Conservation (phyloP, 1,284 basidiomycete species). For the Fomitiporia mediterranea region DNA sequence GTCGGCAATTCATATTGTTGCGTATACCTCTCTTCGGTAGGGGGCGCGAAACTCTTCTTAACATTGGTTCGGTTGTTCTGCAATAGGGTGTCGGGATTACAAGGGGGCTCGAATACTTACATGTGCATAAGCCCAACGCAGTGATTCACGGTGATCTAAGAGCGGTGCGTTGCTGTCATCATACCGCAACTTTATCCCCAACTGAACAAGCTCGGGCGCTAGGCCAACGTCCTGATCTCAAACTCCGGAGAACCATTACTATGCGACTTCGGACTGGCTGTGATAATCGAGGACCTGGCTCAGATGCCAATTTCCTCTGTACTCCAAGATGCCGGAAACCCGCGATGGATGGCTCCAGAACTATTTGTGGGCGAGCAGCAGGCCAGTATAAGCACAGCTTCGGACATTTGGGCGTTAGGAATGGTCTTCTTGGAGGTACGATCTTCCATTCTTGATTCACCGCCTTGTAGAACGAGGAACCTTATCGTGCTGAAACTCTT, state of each 20-base stretch:
- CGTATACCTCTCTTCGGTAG: not conserved
- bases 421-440: conserved; percentile 21
- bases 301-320: conserved; percentile 17
- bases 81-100: conserved; percentile 14
- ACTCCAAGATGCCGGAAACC: conserved; percentile 17
- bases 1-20: conserved; percentile 2
- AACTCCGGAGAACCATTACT: conserved; percentile 20
- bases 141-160: conserved; percentile 20
- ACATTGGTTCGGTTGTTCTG: not conserved
- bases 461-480: no score
- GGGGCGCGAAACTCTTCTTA: not conserved
- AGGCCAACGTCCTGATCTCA: conserved; percentile 21
- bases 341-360: conserved; percentile 23
- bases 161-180: conserved; percentile 12
- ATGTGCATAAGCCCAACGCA: conserved; percentile 12
- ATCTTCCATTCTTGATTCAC: not conserved
- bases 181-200: no score
- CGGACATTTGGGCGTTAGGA: conserved; percentile 20
- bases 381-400: conserved; percentile 1
- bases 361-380: conserved; percentile 15
- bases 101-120: conserved; percentile 17
- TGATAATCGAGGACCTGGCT: conserved; percentile 20
- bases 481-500: no score
- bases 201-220: no score
- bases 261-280: conserved; percentile 22